Evolutionary conservation across 305 asterid genomes (phyloP), one percentile per base, ranked within the genome.

Genomic region (Caryopteris hybrid): DNA sequence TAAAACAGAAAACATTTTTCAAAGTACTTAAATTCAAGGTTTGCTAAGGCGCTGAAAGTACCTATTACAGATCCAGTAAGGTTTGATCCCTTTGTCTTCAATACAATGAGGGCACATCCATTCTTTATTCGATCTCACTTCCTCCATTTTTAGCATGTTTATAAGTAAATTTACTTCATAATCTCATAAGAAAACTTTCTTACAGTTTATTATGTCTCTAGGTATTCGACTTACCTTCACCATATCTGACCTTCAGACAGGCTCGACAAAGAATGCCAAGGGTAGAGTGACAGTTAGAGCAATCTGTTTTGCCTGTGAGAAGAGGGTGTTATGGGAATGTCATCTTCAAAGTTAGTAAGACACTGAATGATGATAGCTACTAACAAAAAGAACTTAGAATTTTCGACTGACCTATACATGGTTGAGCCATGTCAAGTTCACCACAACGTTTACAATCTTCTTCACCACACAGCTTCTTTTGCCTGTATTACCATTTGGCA

Each of bases 51-150:
- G n/a, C 13, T 10, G 34, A 13, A 42, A 31, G 64, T 79, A 91
- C 98, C 98, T 91, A 82, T 91, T 91, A 61, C 96, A 89, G 78
- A 91, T 89, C 98, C 98, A 89, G 67, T 82, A 85, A 34, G 92
- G 92, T 34, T 80, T 89, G 52, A 73, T 70, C 43, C 92, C 92
- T 76, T 81, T 83, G 13, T 84, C 85, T 75, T 91, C 96, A 4
- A 66, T 55, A 23, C 95, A 89, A 55, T 91, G 98, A 83, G 95
- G 95, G 42, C 95, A 89, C 68, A 76, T 81, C 95, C 95, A 89
- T 18, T 82, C 80, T 75, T 85, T 84, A 72, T 81, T 83, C 61
- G 74, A 75, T 74, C 76, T 81, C 63, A 87, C 96, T 50, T 85
- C 95, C 80, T 88, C 95, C 81, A 91, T 70, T 77, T 87, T 95